Evolutionary conservation across 768 basidiomycete genomes (phyloP).

Genomic region (Tricholoma saponaceum): DNA sequence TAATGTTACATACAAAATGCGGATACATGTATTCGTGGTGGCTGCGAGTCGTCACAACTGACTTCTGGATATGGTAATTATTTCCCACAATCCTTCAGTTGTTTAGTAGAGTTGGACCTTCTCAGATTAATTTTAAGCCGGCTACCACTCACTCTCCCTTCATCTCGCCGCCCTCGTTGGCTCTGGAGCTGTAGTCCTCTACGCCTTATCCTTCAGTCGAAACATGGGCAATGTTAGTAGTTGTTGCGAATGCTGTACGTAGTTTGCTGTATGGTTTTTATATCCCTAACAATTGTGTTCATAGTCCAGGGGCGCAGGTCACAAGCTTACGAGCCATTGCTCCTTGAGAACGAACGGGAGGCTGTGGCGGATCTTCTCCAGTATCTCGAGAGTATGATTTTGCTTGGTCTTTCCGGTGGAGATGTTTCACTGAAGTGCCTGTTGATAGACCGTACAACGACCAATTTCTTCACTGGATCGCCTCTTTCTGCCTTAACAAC

Average conservation of each 20-base stretch:
- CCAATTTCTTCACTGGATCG: slow-evolving; percentile 96
- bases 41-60: too few species aligned
- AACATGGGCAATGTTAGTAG: slow-evolving; percentile 75
- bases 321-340: slow-evolving; percentile 81
- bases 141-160: slow-evolving; percentile 12
- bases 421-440: slow-evolving; percentile 5
- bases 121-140: slow-evolving; percentile 17
- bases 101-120: slow-evolving; percentile 3
- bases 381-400: slow-evolving; percentile 87
- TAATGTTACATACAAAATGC: too few species aligned
- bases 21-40: too few species aligned
- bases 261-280: slow-evolving; percentile 10
- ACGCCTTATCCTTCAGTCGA: neutral
- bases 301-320: slow-evolving; percentile 78
- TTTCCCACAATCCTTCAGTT: slow-evolving; percentile 10
- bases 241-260: slow-evolving; percentile 84
- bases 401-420: neutral
- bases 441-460: slow-evolving; percentile 86
- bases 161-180: slow-evolving; percentile 10
- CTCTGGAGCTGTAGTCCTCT: slow-evolving; percentile 7
- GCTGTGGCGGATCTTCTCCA: slow-evolving; percentile 97
- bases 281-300: slow-evolving; percentile 16
- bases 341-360: slow-evolving; percentile 92
- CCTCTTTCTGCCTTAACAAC: slow-evolving; percentile 93
- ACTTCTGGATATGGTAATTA: neutral